Conservation (phyloP, 2,329 filamentous ascomycete species). For the Neopestalotiopsis sp. region DNA sequence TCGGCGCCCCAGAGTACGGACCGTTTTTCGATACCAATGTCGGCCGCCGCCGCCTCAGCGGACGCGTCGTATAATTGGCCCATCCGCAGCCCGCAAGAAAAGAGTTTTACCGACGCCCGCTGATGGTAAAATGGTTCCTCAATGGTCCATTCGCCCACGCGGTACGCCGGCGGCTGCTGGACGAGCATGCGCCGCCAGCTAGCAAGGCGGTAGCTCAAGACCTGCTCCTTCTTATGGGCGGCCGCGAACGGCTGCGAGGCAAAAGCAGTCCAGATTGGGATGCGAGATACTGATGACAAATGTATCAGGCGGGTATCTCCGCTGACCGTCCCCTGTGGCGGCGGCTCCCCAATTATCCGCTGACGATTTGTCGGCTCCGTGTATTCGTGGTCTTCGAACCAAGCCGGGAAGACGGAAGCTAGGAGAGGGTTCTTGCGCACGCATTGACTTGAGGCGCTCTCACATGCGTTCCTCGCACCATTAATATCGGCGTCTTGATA, state of each 20-base stretch:
- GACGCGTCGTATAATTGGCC: constrained; percentile 7
- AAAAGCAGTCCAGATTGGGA: background rate
- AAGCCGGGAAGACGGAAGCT: constrained; percentile 3
- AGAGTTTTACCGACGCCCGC: background rate
- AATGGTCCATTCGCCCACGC: background rate
- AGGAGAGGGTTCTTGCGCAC: constrained; percentile 4
- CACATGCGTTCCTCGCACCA: background rate
- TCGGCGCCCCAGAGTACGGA: constrained; percentile 1
- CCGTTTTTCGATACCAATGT: background rate
- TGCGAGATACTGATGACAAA: background rate
- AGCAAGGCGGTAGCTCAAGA: background rate
- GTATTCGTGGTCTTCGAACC: background rate
- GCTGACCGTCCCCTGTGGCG: no score
- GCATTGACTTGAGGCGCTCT: background rate
- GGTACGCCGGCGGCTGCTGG: constrained; percentile 4
- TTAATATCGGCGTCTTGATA: background rate
- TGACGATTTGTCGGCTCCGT: background rate
- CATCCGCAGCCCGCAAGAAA: background rate
- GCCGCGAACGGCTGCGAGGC: background rate
- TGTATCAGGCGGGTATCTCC: no score
- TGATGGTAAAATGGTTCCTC: background rate
- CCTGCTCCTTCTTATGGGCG: background rate
- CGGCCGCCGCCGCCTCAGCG: background rate
- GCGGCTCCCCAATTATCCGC: background rate
- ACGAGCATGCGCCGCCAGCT: constrained; percentile 21